A percentile compares a stretch with the other conserved stretches of the same genome.
phyloP scores from a whole-genome alignment of 2,329 filamentous ascomycete genomes.

The Aciculosporium take region DNA sequence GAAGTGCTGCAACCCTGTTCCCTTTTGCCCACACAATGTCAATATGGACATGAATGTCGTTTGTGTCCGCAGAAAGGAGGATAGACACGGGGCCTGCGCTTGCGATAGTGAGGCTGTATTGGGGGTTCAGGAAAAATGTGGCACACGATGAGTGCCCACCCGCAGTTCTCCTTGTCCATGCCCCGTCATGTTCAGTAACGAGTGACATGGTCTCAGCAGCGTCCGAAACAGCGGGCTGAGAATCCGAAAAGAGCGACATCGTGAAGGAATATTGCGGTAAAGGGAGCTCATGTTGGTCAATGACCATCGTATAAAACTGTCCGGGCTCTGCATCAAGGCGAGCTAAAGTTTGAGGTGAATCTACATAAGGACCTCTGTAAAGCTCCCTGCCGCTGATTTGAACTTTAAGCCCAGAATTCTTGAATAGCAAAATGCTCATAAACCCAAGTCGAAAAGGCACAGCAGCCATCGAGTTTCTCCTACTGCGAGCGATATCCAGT shows the following conservation, averaged over 20 bases:
- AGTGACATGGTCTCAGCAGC: constrained; percentile 47
- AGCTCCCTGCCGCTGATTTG: constrained; percentile 58
- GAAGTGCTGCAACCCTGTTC: constrained; percentile 53
- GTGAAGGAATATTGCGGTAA: constrained; percentile 69
- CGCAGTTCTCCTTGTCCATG: constrained; percentile 67
- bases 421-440: constrained; percentile 76
- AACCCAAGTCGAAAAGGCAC: constrained; percentile 53
- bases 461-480: constrained; percentile 25
- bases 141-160: constrained; percentile 71
- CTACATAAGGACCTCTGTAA: constrained; percentile 73
- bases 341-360: constrained; percentile 82
- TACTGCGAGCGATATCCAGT: constrained; percentile 37
- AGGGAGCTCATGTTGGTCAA: constrained; percentile 68
- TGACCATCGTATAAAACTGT: constrained; percentile 44
- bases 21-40: constrained; percentile 70
- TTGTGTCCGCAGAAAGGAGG: constrained; percentile 52
- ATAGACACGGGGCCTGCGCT: constrained; percentile 50
- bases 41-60: constrained; percentile 65
- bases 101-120: constrained; percentile 55
- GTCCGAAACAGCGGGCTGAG: constrained; percentile 43
- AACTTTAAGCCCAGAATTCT: constrained; percentile 54
- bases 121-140: constrained; percentile 73
- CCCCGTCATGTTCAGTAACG: constrained; percentile 42
- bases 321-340: constrained; percentile 37
- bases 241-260: constrained; percentile 63